These are phyloP conservation scores for Lodderomyces elongisporus DNA, from an alignment of 1,139 yeast species.

Conservation along the genomic window DNA sequence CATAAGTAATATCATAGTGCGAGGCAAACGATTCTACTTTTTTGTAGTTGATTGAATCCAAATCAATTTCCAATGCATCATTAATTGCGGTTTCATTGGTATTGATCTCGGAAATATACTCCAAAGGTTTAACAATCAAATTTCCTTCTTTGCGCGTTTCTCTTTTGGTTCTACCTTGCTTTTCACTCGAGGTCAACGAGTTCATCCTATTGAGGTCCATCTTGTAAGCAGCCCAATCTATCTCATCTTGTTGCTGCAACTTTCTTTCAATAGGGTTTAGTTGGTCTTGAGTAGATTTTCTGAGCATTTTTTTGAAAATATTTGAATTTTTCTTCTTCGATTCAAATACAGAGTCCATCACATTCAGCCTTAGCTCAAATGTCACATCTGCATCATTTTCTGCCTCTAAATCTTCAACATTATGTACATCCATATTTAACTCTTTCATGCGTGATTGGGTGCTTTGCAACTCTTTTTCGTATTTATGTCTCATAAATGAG, in stretches of 20 bases:
- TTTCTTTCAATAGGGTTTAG: constrained; percentile 33
- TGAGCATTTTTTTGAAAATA: constrained; percentile 50
- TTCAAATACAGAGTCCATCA: constrained; percentile 41
- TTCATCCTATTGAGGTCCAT: constrained; percentile 70
- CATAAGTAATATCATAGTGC: constrained; percentile 25
- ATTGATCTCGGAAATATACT: constrained; percentile 49
- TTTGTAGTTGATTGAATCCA: constrained; percentile 12
- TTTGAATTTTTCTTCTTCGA: constrained; percentile 42
- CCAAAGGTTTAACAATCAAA: constrained; percentile 66
- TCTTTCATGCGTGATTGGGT: constrained; percentile 21
- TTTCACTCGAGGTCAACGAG: constrained; percentile 65
- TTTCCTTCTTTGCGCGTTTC: constrained; percentile 65
- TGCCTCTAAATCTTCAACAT: constrained; percentile 4
- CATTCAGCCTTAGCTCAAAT: constrained; percentile 7
- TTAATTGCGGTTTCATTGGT: constrained; percentile 32
- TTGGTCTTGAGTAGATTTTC: constrained; percentile 25
- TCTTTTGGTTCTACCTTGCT: constrained; percentile 61
- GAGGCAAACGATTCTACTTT: constrained; percentile 33
- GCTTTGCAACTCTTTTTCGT: constrained; percentile 36
- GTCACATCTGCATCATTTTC: constrained; percentile 2
- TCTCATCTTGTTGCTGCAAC: constrained; percentile 27
- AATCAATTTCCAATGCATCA: constrained; percentile 14
- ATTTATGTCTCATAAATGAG: constrained; percentile 68
- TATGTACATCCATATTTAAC: constrained; percentile 15
- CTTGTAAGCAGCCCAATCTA: constrained; percentile 40